Evolutionary conservation across 352 stramenopile species (phyloP), one percentile per base, ranked within the genome.

Genomic region (Pythium dissotocum): DNA sequence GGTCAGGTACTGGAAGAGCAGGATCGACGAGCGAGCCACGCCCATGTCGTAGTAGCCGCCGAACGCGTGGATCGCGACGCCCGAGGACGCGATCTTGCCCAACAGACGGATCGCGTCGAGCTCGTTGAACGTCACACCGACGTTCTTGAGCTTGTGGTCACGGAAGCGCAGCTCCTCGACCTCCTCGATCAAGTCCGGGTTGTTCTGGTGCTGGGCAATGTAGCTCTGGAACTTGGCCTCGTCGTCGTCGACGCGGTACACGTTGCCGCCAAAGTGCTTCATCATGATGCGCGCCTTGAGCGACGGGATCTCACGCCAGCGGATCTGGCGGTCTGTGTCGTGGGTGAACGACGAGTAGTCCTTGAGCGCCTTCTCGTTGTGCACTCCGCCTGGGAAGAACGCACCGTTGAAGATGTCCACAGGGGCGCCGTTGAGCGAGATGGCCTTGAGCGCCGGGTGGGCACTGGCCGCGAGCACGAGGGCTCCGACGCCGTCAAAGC

Each of bases 21-120:
- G 48, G 55, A 94, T 94, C 51, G 82, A 82, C 52, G 84, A 93
- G 42, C 80, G 83, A 10, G 87, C 77, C 12, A 87, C 69, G 36
- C 77, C 83, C 79, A 92, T 90, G 52, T 94, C 87, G 73, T 92
- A 94, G 71, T 91, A 94, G 32, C 87, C 87, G 18, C 76, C 82
- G 33, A 89, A 83, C 42, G 78, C 78, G 57, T 90, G 77, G 61
- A 94, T 72, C 13, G 84, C 82, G n/a, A 91, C 83, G 21, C 80
- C 81, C 18, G 87, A 93, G 26, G 78, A 67, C 44, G 87, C 83
- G 58, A 94, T 85, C 9, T 85, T 75, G 30, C 60, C 72, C 24
- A 94, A 67, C 30, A 89, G 71, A 30, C 83, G 83, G 58, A 83
- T 71, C 4, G 75, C 73, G 65, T 93, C 76, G 46, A 92, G 24